Evolutionary conservation across 495 filamentous ascomycete species (phyloP), one percentile per base, ranked within the genome.

Genomic region (Articulospora tetracladia): DNA sequence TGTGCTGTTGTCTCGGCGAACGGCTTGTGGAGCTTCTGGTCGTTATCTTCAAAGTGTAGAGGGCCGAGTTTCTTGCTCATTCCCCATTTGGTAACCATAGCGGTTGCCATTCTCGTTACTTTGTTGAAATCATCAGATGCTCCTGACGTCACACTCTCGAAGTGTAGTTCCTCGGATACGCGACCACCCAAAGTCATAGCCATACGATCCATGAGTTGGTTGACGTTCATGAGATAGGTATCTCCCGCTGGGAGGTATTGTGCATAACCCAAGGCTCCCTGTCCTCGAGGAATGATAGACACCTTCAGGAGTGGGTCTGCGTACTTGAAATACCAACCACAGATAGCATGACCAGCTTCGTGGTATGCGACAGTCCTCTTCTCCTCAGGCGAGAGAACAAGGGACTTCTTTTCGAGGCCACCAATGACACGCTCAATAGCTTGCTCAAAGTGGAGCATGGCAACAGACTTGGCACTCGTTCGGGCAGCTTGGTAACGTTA

Each of bases 131-230:
- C 94, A 71, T 98, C 94, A 39, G 84, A 89, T 20, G 94, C 94
- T 48, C 94, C 94, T 59, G 87, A 91, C 4, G 95, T 98, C 23
- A 98, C 93, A 11, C 90, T 96, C 24, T 93, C 88, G 73, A 98
- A 98, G 74, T 98, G 92, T 3, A 98, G 70, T 73, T 98, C 94
- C 74, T 98, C 94, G 36, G 87, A 92, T 41, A 98, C 89, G 62
- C 94, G 88, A 2, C 94, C 94, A 65, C 90, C 94, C 39, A 98
- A 84, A 19, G 94, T 97, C 94, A 98, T 98, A 61, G 95, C 94
- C 95, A 98, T 98, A 60, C 95, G 91, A 73, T 98, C 94, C 93
- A 97, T 97, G 25, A 98, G 77, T 76, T 98, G 94, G 72, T 93
- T 87, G 63, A 90, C 86, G 63, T 85, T 97, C 92, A 98, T 90